Conservation (phyloP, 2,329 filamentous ascomycete species). For the Claviceps maximensis region DNA sequence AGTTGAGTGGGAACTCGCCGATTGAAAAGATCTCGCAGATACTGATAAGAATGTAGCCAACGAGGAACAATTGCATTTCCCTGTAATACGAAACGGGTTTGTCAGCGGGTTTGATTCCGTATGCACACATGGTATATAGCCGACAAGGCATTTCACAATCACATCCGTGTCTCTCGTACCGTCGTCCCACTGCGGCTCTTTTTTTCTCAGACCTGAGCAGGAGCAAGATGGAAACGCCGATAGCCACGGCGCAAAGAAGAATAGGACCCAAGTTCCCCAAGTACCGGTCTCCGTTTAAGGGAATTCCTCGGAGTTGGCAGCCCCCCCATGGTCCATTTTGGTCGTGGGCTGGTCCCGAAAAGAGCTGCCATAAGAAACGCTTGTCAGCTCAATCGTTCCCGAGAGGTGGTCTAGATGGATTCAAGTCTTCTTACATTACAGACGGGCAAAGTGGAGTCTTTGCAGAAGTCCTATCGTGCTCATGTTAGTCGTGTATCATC, state of each 20-base stretch:
- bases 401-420: not conserved
- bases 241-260: conserved; percentile 64
- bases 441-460: conserved; percentile 67
- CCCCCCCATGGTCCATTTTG: conserved; percentile 50
- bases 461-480: conserved; percentile 58
- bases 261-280: conserved; percentile 91
- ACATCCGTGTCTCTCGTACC: conserved; percentile 38
- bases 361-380: conserved; percentile 13
- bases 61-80: conserved; percentile 91
- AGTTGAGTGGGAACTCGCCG: conserved; percentile 68
- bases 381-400: conserved; percentile 4
- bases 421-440: conserved; percentile 54
- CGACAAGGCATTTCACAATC: too few relatives aligned
- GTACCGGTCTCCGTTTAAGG: conserved; percentile 48
- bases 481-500: conserved; percentile 12
- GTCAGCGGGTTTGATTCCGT: conserved; percentile 6
- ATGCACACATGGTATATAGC: not conserved
- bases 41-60: conserved; percentile 73
- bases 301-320: conserved; percentile 65
- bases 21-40: conserved; percentile 97
- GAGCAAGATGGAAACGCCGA: conserved; percentile 52
- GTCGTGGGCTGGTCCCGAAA: conserved; percentile 48
- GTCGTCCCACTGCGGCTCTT: conserved; percentile 82
- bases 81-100: conserved; percentile 30
- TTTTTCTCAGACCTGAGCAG: conserved; percentile 76